Percentiles rank a stretch among this genome's conserved stretches.
Conservation (phyloP, 73 alveolate genomes). For the Loxodes magnus region DNA sequence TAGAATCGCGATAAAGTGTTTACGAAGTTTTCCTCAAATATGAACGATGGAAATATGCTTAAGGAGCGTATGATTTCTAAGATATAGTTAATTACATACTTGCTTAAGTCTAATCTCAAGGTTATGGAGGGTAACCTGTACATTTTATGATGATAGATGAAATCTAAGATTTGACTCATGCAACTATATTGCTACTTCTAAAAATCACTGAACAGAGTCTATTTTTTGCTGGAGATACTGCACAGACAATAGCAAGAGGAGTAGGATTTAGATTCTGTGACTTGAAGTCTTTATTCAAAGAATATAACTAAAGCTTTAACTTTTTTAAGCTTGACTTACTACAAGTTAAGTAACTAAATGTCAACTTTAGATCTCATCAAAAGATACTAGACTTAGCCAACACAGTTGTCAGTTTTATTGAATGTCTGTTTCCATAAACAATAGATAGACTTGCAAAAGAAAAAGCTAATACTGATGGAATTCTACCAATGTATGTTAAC, state of each 20-base stretch:
- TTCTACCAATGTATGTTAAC: slow-evolving; percentile 10
- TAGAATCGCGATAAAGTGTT: slow-evolving; percentile 15
- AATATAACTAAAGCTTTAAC: not conserved
- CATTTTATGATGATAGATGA: slow-evolving; percentile 66
- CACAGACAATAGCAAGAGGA: slow-evolving; percentile 76
- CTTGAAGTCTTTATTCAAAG: slow-evolving; percentile 29
- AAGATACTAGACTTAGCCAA: slow-evolving; percentile 17
- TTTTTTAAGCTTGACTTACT: slow-evolving; percentile 7
- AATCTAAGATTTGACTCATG: slow-evolving; percentile 59
- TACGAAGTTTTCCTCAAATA: slow-evolving; percentile 40
- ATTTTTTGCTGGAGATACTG: slow-evolving; percentile 74
- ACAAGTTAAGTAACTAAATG: slow-evolving; percentile 34
- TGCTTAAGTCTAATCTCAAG: not conserved
- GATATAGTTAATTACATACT: slow-evolving; percentile 52
- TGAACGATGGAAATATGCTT: slow-evolving; percentile 57
- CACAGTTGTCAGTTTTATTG: slow-evolving; percentile 14
- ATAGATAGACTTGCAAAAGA: slow-evolving; percentile 23
- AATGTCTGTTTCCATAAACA: slow-evolving; percentile 20
- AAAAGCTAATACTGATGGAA: slow-evolving; percentile 14
- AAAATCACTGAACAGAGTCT: slow-evolving; percentile 24
- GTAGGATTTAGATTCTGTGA: slow-evolving; percentile 61
- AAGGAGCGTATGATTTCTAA: slow-evolving; percentile 50
- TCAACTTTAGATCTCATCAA: slow-evolving; percentile 27
- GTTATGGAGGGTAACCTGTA: slow-evolving; percentile 15
- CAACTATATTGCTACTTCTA: slow-evolving; percentile 25